Evolutionary conservation across 805 yeast species (phyloP).

Genomic region (Priceomyces carsonii): DNA sequence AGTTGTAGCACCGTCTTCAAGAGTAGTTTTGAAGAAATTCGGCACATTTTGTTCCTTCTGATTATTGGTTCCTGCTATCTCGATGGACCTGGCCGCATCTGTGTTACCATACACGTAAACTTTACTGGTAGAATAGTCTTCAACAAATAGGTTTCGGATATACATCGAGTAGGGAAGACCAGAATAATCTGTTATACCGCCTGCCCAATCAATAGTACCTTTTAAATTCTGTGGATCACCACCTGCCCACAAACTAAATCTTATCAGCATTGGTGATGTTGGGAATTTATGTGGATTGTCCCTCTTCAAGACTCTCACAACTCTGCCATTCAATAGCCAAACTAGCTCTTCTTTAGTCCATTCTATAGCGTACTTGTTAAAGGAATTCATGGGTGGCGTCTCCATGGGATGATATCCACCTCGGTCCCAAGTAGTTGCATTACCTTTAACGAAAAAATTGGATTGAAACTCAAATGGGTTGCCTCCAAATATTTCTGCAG

Average conservation of each 20-base stretch:
- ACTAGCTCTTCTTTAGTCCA: slow-evolving; percentile 34
- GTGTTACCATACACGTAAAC: slow-evolving; percentile 29
- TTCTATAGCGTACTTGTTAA: slow-evolving; percentile 32
- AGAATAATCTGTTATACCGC: slow-evolving; percentile 34
- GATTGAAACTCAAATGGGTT: slow-evolving; percentile 30
- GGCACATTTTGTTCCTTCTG: no score
- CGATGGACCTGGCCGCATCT: slow-evolving; percentile 11
- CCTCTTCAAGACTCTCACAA: slow-evolving; percentile 22
- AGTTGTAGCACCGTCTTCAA: no score
- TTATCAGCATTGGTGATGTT: slow-evolving; percentile 35
- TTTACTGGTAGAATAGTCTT: slow-evolving; percentile 30
- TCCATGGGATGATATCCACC: slow-evolving; percentile 32
- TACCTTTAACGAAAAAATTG: slow-evolving; percentile 43
- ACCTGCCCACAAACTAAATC: slow-evolving; percentile 43
- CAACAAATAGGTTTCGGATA: slow-evolving; percentile 20
- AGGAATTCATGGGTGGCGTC: slow-evolving; percentile 24
- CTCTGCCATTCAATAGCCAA: slow-evolving; percentile 31
- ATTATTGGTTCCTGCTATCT: no score
- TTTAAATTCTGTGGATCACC: slow-evolving; percentile 32
- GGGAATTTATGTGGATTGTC: slow-evolving; percentile 32
- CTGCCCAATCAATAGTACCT: slow-evolving; percentile 45
- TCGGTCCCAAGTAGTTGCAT: slow-evolving; percentile 33
- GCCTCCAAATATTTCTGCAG: slow-evolving; percentile 42
- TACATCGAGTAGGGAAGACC: slow-evolving; percentile 34
- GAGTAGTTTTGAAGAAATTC: no score